A percentile compares a stretch with the other conserved stretches of the same genome.
phyloP scores from a whole-genome alignment of 306 rosid species.

The Begonia loranthoides region DNA sequence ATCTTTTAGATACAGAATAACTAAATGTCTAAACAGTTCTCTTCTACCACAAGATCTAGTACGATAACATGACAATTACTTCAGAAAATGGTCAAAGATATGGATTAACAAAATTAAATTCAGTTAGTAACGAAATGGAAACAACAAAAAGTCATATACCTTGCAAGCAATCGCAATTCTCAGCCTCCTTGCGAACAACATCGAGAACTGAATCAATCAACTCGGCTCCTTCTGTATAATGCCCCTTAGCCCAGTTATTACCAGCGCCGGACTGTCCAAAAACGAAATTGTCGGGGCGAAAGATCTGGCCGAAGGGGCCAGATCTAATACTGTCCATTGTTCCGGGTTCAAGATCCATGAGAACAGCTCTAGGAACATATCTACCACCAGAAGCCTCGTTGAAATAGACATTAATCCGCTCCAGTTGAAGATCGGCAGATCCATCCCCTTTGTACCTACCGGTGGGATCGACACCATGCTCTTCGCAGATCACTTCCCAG shows the following conservation, averaged over 20 bases:
- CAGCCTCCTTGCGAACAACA: slow-evolving; percentile 89
- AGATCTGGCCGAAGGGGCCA: slow-evolving; percentile 79
- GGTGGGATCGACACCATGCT: slow-evolving; percentile 76
- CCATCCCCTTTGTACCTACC: slow-evolving; percentile 47
- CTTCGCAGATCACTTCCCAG: slow-evolving; percentile 92
- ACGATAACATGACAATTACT: no score
- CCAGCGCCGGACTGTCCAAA: slow-evolving; percentile 95
- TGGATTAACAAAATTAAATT: background rate
- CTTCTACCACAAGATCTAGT: no score
- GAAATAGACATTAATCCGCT: slow-evolving; percentile 79
- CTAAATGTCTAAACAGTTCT: no score
- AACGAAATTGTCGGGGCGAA: slow-evolving; percentile 84
- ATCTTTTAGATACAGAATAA: no score
- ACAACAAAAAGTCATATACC: slow-evolving; percentile 20
- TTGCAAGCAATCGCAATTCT: slow-evolving; percentile 87
- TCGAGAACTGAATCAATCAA: slow-evolving; percentile 78
- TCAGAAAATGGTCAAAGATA: background rate
- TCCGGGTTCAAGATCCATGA: slow-evolving; percentile 90
- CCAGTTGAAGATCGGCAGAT: slow-evolving; percentile 50
- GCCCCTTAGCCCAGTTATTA: slow-evolving; percentile 92
- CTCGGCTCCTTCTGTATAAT: slow-evolving; percentile 92
- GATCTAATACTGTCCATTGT: slow-evolving; percentile 98
- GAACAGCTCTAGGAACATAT: slow-evolving; percentile 87
- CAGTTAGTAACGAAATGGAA: background rate
- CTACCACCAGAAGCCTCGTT: slow-evolving; percentile 90